Evolutionary conservation across 192 early-diverging fungal species (phyloP).

Genomic region (Coemansia sp.): DNA sequence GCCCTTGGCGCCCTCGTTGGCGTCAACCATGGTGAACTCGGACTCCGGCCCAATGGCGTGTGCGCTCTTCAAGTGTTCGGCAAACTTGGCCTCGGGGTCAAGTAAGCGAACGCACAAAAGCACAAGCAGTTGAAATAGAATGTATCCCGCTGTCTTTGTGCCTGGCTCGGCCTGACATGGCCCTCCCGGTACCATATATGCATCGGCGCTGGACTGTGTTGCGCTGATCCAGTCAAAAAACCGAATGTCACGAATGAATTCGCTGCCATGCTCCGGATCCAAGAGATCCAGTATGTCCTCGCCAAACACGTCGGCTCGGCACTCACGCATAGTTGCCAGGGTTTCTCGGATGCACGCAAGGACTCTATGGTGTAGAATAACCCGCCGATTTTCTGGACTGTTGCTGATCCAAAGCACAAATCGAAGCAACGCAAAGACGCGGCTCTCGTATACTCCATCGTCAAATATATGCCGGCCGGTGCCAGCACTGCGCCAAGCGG

Average conservation of each 20-base stretch:
- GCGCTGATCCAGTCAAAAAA: constrained; percentile 22
- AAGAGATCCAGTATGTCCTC: not conserved
- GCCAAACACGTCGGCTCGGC: constrained; percentile 16
- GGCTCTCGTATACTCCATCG: not conserved
- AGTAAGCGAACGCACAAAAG: constrained; percentile 17
- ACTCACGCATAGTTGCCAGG: constrained; percentile 16
- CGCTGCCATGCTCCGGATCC: not conserved
- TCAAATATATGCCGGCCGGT: not conserved
- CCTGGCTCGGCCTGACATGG: not conserved
- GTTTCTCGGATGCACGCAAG: constrained; percentile 3
- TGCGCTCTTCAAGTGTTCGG: constrained; percentile 8
- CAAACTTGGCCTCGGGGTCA: constrained; percentile 29
- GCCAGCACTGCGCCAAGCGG: constrained; percentile 6
- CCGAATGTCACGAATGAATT: constrained; percentile 23
- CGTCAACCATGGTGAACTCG: constrained; percentile 20
- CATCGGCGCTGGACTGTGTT: not conserved
- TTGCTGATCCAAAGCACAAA: constrained; percentile 20
- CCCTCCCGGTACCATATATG: not conserved
- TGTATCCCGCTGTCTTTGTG: not conserved
- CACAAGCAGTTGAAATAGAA: constrained; percentile 21
- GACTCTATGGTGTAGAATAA: constrained; percentile 33
- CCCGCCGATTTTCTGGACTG: constrained; percentile 19
- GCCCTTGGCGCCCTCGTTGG: constrained; percentile 8
- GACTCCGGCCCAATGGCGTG: not conserved
- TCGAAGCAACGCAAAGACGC: constrained; percentile 24